A percentile compares a stretch with the other conserved stretches of the same genome.
phyloP scores from a whole-genome alignment of 257 asterid species.

The Euphrasia confusa region DNA sequence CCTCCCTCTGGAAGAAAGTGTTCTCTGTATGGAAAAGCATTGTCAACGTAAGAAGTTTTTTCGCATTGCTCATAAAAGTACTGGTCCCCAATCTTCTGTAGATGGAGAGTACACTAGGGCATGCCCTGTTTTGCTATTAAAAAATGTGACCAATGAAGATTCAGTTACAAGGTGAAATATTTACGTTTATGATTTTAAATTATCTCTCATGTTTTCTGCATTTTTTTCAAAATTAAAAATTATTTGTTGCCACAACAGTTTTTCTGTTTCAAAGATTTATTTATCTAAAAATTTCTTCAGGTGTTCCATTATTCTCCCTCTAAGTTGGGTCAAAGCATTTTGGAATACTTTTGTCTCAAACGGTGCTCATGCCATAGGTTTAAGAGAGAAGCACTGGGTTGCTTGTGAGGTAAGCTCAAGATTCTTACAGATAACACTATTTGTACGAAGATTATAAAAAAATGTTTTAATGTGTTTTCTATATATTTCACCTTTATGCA shows the following conservation, averaged over 20 bases:
- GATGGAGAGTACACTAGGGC: slow-evolving; percentile 35
- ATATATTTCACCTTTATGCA: slow-evolving; percentile 31
- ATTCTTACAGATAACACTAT: background rate
- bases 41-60: slow-evolving; percentile 44
- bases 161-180: slow-evolving; percentile 47
- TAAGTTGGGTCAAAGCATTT: slow-evolving; percentile 78
- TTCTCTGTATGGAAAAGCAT: slow-evolving; percentile 58
- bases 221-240: background rate
- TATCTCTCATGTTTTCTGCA: background rate
- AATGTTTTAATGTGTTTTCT: background rate
- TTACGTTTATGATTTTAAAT: background rate
- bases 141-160: slow-evolving; percentile 38
- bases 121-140: slow-evolving; percentile 69
- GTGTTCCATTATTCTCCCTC: slow-evolving; percentile 76
- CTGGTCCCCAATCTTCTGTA: slow-evolving; percentile 35
- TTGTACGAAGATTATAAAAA: background rate
- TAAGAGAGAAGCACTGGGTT: slow-evolving; percentile 79
- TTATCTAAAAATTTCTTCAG: slow-evolving; percentile 36
- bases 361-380: slow-evolving; percentile 84
- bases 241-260: background rate
- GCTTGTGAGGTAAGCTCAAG: slow-evolving; percentile 58
- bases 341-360: slow-evolving; percentile 56
- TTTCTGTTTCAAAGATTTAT: background rate
- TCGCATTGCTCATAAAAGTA: slow-evolving; percentile 37
- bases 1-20: slow-evolving; percentile 69